Base-by-base conservation (phyloP, 805 yeast species). In the Alloascoidea hylecoeti region DNA sequence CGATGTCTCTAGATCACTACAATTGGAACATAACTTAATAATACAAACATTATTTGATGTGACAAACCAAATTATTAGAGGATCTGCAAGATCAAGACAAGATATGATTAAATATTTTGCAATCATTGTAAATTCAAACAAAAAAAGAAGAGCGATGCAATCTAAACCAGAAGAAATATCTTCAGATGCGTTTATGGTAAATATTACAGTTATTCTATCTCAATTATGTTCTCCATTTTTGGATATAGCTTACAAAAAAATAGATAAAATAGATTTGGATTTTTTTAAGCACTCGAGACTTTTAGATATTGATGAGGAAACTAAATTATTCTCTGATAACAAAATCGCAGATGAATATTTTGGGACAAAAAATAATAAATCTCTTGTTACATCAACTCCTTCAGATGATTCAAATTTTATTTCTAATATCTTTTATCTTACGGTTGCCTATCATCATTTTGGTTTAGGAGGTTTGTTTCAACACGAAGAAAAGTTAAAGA, bases 361-460 rank as follows among this genome's bases (percentile, higher is more conserved):
- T 49, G 57, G 65, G 4, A 59, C 58, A 33, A 53, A 61, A 9
- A 51, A 55, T n/a, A 56, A 46, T 1, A 56, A 50, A n/a, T 52
- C 55, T 43, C 53, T 68, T 18, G 44, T 51, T 14, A 9, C 35
- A 9, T 14, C 35, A 33, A 14, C 32, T 6, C 27, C 14, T 14
- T 16, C 36, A 12, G 38, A 41, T 12, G 40, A 34, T 13, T 30
- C 54, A n/a, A 89, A 92, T 49, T 92, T 92, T 53, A 84, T 92
- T n/a, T 76, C 95, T 5, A 92, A 89, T 46, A 79, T 94, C 49
- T 92, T 86, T 56, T 92, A 68, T 50, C 54, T 92, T 40, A 74
- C 88, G 4, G 63, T 80, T 38, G 75, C 94, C 0, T 86, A 79
- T 53, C 57, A 84, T 36, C 88, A 89, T 46, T 92, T 81, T 58